Percentiles rank a stretch among this genome's conserved stretches.
These are phyloP conservation scores for Xanthoconium purpureum DNA, from an alignment of 768 basidiomycete species.

Conservation along the genomic window DNA sequence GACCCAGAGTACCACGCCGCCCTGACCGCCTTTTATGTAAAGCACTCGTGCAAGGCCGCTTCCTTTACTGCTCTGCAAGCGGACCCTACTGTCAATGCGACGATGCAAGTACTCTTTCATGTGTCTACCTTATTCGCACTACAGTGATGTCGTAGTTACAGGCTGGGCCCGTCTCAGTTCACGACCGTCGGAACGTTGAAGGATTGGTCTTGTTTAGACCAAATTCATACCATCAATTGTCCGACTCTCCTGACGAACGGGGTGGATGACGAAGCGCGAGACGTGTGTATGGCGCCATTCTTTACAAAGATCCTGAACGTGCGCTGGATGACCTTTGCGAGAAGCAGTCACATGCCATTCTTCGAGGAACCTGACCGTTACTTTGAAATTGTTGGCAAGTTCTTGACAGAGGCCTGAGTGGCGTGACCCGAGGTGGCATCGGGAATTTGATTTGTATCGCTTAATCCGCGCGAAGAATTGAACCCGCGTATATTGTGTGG, in stretches of 20 bases:
- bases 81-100: slow-evolving; percentile 32
- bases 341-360: slow-evolving; percentile 4
- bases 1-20: slow-evolving; percentile 33
- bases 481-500: too few relatives aligned
- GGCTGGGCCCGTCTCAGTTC: slow-evolving; percentile 30
- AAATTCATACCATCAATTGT: slow-evolving; percentile 37
- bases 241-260: slow-evolving; percentile 41
- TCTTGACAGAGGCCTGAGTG: slow-evolving; percentile 1
- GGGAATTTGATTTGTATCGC: not conserved
- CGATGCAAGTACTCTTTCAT: slow-evolving; percentile 26
- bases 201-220: slow-evolving; percentile 44
- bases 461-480: too few relatives aligned
- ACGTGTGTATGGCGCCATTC: slow-evolving; percentile 34
- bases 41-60: slow-evolving; percentile 30
- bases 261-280: slow-evolving; percentile 36
- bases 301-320: slow-evolving; percentile 30
- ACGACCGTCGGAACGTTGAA: slow-evolving; percentile 40
- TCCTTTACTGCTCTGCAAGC: slow-evolving; percentile 24
- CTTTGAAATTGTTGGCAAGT: slow-evolving; percentile 14
- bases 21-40: slow-evolving; percentile 27
- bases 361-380: slow-evolving; percentile 15
- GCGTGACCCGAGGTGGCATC: not conserved
- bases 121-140: not conserved
- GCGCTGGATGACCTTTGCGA: slow-evolving; percentile 34
- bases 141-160: not conserved